These are phyloP conservation scores for Candida sonorensis DNA, from an alignment of 805 yeast species.

Conservation along the genomic window DNA sequence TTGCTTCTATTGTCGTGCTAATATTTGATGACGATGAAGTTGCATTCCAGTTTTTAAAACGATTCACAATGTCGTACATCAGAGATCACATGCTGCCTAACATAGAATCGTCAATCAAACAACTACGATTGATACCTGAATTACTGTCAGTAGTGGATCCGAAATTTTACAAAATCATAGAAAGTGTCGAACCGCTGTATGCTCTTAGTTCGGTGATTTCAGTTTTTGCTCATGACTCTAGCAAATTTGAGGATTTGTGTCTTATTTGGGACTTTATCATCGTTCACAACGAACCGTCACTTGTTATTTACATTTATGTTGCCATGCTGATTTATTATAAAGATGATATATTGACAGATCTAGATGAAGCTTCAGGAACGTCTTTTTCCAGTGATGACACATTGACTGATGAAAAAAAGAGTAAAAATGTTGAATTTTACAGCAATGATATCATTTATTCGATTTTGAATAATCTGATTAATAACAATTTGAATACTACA, in stretches of 20 bases:
- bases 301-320: slow-evolving; percentile 55
- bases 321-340: slow-evolving; percentile 43
- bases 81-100: slow-evolving; percentile 82
- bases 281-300: slow-evolving; percentile 45
- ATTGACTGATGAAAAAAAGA: slow-evolving; percentile 10
- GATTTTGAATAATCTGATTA: slow-evolving; percentile 21
- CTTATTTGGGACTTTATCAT: slow-evolving; percentile 66
- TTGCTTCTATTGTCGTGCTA: slow-evolving; percentile 60
- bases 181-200: slow-evolving; percentile 47
- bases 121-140: slow-evolving; percentile 59
- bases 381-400: slow-evolving; percentile 22
- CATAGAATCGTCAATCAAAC: slow-evolving; percentile 58
- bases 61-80: slow-evolving; percentile 52
- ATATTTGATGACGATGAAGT: slow-evolving; percentile 37
- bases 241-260: slow-evolving; percentile 41
- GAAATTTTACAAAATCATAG: slow-evolving; percentile 34
- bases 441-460: slow-evolving; percentile 23
- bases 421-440: slow-evolving; percentile 10
- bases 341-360: slow-evolving; percentile 32
- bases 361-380: slow-evolving; percentile 25
- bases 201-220: slow-evolving; percentile 77
- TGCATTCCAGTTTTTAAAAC: slow-evolving; percentile 40
- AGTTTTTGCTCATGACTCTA: slow-evolving; percentile 65
- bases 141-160: slow-evolving; percentile 46
- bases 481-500: slow-evolving; percentile 17